Base-by-base conservation (phyloP, 306 rosid genomes). In the Carpinus fangiana region DNA sequence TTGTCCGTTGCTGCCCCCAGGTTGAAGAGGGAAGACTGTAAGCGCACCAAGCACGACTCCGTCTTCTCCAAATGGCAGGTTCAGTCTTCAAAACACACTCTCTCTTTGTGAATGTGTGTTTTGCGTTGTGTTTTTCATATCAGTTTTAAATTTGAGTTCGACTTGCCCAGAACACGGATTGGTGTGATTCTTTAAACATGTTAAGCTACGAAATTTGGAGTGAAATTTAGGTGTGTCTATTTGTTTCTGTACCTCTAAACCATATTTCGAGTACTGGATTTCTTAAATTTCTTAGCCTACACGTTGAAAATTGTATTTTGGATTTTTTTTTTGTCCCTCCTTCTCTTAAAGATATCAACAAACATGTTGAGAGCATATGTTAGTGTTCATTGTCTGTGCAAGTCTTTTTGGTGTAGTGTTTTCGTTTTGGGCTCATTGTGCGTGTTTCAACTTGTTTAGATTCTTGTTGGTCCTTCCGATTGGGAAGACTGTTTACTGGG, bases 391-490 rank as follows among this genome's bases (percentile, higher is more conserved):
- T 48, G 54, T 26, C 38, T 14, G 23, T 23, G 8, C 17, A 8
- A 59, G 0, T 36, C 54, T 46, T 16, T 68, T 66, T 50, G 41
- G 12, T 12, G 0, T 21, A 48, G 5, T 60, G 64, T 46, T 60
- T 73, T 55, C 71, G 28, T 51, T 69, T 28, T 31, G 47, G 17
- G 31, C 57, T 71, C 5, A 10, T 77, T 80, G 72, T 72, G 60
- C 3, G 10, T 18, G 47, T 71, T 79, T 38, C 38, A 28, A 13
- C 41, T 57, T 76, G 55, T 62, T 80, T 79, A 94, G 97, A 85
- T 94, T 87, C 88, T 94, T 45, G 83, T 94, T 59, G 97, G 97
- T 17, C 84, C 96, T 70, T 77, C 73, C 66, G 98, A 94, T 84
- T 94, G 98, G 98, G 89, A 89, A 46, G 92, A 92, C 50, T 71